These are phyloP conservation scores for Xylaria sp. DNA, from an alignment of 2,329 filamentous ascomycete species.

Conservation along the genomic window DNA sequence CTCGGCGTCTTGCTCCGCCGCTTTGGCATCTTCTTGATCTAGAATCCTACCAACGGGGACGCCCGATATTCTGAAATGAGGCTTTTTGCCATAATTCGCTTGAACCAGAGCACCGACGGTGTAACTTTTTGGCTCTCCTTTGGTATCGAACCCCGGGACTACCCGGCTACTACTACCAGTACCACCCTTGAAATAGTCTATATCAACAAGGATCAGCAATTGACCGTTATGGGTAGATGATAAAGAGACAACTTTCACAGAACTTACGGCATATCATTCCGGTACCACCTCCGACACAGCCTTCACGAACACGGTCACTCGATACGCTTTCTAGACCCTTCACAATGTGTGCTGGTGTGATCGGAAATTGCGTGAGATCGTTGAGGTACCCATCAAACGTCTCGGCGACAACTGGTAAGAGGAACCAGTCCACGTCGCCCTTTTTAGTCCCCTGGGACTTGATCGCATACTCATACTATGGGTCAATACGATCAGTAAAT, in stretches of 20 bases:
- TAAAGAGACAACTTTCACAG: neutral
- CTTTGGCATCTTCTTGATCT: slow-evolving; percentile 47
- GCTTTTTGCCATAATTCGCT: slow-evolving; percentile 66
- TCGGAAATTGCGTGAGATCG: slow-evolving; percentile 60
- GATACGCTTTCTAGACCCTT: slow-evolving; percentile 58
- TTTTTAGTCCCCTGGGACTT: slow-evolving; percentile 50
- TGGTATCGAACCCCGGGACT: slow-evolving; percentile 52
- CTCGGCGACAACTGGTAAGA: slow-evolving; percentile 65
- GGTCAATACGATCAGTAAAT: no score
- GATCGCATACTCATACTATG: slow-evolving; percentile 56
- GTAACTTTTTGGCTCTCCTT: slow-evolving; percentile 51
- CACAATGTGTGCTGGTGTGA: slow-evolving; percentile 60
- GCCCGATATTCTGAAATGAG: slow-evolving; percentile 63
- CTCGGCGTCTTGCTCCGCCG: slow-evolving; percentile 31
- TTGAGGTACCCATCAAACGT: slow-evolving; percentile 69
- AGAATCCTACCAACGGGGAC: slow-evolving; percentile 67
- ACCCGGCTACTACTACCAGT: slow-evolving; percentile 66
- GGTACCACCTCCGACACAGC: slow-evolving; percentile 69
- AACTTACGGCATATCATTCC: slow-evolving; percentile 47
- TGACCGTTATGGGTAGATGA: neutral
- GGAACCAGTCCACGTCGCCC: slow-evolving; percentile 56
- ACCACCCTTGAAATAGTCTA: slow-evolving; percentile 68
- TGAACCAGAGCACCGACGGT: slow-evolving; percentile 68
- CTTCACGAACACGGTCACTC: slow-evolving; percentile 61
- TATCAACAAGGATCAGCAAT: neutral